A percentile compares a stretch with the other conserved stretches of the same genome.
Conservation (phyloP, 495 filamentous ascomycete species). For the Tetracladium marchalianum region DNA sequence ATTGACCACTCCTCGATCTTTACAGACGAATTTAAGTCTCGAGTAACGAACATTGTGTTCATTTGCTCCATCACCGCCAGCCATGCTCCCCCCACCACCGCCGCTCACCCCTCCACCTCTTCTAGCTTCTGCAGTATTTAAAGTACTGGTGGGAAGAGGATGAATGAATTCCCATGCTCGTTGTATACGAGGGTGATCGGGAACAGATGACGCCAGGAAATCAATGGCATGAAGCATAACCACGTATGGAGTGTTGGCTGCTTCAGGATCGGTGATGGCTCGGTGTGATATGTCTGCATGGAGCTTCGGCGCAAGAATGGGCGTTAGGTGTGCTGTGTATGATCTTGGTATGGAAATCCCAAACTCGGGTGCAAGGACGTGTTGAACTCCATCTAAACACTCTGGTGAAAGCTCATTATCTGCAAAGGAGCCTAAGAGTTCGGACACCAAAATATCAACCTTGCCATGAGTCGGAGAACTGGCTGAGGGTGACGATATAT, state of each 20-base stretch:
- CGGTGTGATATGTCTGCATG: conserved; percentile 66
- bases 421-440: conserved; percentile 86
- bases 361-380: conserved; percentile 58
- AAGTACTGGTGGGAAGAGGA: conserved; percentile 34
- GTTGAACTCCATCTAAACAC: conserved; percentile 82
- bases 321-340: conserved; percentile 85
- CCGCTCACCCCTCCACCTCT: conserved; percentile 40
- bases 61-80: conserved; percentile 55
- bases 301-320: conserved; percentile 81
- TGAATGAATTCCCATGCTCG: conserved; percentile 63
- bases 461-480: conserved; percentile 34
- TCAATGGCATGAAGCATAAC: conserved; percentile 86
- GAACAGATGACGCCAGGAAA: conserved; percentile 53
- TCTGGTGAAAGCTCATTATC: conserved; percentile 89
- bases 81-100: conserved; percentile 49
- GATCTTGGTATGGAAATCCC: conserved; percentile 90
- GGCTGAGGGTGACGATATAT: conserved; percentile 1
- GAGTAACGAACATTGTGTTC: conserved; percentile 79
- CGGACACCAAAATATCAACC: conserved; percentile 89
- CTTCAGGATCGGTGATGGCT: conserved; percentile 48
- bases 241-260: conserved; percentile 79
- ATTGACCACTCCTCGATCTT: conserved; percentile 73
- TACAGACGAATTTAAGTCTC: conserved; percentile 60
- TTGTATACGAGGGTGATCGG: conserved; percentile 48
- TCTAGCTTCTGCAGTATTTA: conserved; percentile 43